Evolutionary conservation across 495 filamentous ascomycete genomes (phyloP).

Genomic region (Aspergillus panamensis): DNA sequence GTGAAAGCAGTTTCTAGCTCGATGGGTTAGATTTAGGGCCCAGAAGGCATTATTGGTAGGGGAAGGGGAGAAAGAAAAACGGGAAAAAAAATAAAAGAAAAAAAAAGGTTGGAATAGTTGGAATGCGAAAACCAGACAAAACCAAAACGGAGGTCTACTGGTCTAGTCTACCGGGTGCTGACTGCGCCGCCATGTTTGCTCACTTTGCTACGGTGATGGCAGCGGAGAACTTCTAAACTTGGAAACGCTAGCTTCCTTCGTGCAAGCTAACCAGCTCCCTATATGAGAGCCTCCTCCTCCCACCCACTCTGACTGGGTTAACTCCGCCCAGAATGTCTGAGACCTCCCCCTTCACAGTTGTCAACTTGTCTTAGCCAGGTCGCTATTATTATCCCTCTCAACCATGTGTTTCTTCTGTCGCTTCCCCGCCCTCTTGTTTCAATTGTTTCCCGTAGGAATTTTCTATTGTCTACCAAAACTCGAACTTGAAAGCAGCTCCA

Average conservation of each 20-base stretch:
- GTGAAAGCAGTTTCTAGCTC: slow-evolving; percentile 5
- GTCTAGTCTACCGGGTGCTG: slow-evolving; percentile 1
- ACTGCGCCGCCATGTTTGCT: slow-evolving; percentile 28
- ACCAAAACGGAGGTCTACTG: too few species aligned
- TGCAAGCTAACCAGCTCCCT: slow-evolving; percentile 6
- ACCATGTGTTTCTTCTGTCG: not conserved
- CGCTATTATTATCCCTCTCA: not conserved
- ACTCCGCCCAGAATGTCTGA: slow-evolving; percentile 19
- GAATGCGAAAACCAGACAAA: slow-evolving; percentile 18
- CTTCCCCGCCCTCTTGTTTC: not conserved
- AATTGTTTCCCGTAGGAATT: too few species aligned
- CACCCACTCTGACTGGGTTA: slow-evolving; percentile 1
- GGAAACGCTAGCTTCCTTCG: slow-evolving; percentile 20
- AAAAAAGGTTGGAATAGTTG: slow-evolving; percentile 10
- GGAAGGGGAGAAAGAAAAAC: not conserved
- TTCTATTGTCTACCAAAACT: too few species aligned
- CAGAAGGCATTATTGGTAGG: slow-evolving; percentile 1
- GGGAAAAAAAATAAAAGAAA: slow-evolving; percentile 8
- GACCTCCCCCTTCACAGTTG: slow-evolving; percentile 6
- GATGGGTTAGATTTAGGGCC: slow-evolving; percentile 7
- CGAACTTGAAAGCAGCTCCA: too few species aligned
- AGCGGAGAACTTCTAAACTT: slow-evolving; percentile 21
- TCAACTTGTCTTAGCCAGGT: slow-evolving; percentile 3
- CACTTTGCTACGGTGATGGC: slow-evolving; percentile 19
- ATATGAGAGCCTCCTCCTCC: slow-evolving; percentile 14